phyloP scores from a whole-genome alignment of 1,284 basidiomycete genomes.

The Fomitopsis schrenkii region DNA sequence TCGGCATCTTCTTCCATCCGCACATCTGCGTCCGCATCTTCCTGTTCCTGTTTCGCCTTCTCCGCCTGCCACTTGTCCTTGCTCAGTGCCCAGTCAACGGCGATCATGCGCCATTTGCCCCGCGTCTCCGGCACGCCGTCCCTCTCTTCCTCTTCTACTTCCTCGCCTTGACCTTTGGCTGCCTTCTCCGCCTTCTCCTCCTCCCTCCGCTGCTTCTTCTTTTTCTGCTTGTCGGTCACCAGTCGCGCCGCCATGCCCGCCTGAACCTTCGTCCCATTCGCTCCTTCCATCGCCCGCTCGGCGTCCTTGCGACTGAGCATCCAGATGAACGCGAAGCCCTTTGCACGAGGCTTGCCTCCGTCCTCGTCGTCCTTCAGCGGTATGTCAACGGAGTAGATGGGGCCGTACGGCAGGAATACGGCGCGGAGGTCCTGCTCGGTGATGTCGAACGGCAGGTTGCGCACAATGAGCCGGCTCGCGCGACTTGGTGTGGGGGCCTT shows the following conservation, averaged over 20 bases:
- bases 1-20: conserved; percentile 21
- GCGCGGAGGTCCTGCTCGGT: conserved; percentile 85
- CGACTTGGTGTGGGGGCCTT: conserved; percentile 53
- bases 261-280: conserved; percentile 76
- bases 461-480: conserved; percentile 84
- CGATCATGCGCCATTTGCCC: conserved; percentile 67
- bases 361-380: conserved; percentile 37
- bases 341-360: conserved; percentile 29
- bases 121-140: conserved; percentile 35
- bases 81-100: conserved; percentile 96
- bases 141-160: conserved; percentile 30
- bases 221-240: conserved; percentile 72
- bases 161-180: conserved; percentile 29
- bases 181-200: conserved; percentile 48
- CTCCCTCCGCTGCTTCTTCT: conserved; percentile 60
- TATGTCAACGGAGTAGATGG: conserved; percentile 84
- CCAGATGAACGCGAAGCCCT: conserved; percentile 97
- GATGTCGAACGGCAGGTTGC: conserved; percentile 85
- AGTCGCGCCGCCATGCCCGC: conserved; percentile 66
- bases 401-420: conserved; percentile 86
- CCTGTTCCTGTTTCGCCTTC: conserved; percentile 51
- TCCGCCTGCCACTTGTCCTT: conserved; percentile 91
- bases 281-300: conserved; percentile 76
- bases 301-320: conserved; percentile 87
- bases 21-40: conserved; percentile 29